phyloP scores from a whole-genome alignment of 768 basidiomycete genomes.

The Termitomyces sp. region DNA sequence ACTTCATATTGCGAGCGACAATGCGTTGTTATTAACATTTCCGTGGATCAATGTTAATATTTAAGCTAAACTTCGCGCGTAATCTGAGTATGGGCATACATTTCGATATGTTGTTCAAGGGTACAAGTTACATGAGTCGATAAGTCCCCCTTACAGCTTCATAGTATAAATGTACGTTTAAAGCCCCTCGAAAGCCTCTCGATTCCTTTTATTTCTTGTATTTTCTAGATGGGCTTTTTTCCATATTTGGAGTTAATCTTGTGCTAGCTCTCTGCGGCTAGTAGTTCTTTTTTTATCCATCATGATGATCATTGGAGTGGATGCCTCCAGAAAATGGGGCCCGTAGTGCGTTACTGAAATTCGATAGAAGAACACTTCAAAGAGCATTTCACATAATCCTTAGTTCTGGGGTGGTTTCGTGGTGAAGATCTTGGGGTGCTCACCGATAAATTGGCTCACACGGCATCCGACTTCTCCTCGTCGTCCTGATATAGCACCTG shows the following conservation, averaged over 20 bases:
- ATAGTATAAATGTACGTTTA: not conserved
- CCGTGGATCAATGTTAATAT: not conserved
- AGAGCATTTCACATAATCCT: not conserved
- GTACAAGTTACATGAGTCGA: not conserved
- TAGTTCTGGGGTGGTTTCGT: not conserved
- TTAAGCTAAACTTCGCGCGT: not conserved
- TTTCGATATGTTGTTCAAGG: not conserved
- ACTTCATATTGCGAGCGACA: not conserved
- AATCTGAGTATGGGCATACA: not conserved
- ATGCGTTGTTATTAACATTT: not conserved
- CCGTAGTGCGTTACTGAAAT: not conserved
- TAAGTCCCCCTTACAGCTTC: not conserved
- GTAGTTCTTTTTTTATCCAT: not conserved
- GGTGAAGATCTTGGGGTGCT: not conserved
- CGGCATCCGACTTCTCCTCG: not conserved
- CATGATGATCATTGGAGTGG: not conserved
- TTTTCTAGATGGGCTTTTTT: not conserved
- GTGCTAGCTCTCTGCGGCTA: not conserved
- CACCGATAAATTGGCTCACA: not conserved
- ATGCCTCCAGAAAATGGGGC: not conserved
- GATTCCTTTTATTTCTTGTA: not conserved
- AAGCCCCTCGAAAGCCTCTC: not conserved
- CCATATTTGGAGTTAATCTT: not conserved
- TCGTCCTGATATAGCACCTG: not conserved
- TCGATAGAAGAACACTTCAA: not conserved